Evolutionary conservation across 805 yeast species (phyloP), one percentile per base, ranked within the genome.

Genomic region (Candida pseudofarinosa): DNA sequence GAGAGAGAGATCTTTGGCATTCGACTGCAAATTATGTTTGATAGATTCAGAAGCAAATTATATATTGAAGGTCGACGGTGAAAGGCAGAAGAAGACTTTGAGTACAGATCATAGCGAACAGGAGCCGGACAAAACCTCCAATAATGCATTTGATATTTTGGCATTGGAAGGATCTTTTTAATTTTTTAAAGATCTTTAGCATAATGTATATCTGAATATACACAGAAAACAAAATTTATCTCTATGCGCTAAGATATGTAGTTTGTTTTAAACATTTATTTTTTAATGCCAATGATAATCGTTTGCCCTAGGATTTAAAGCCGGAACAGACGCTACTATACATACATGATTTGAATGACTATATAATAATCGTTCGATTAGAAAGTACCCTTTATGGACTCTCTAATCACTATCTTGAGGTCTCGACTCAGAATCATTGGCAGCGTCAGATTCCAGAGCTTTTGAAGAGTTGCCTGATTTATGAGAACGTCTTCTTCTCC

Each of bases 11-110:
- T 73, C 69, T 32, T 48, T 79, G 23, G 83, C 83, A 3, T 74
- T 73, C 52, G 71, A 69, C 38, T 75, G 82, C 50, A 61, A 65
- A 34, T 54, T 76, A 46, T 72, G 78, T 41, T 61, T 66, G 48
- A 54, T 74, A 26, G 75, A 78, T 39, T 45, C 45, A 10, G 55
- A 50, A 20, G 54, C 52, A 4, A 41, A 50, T 7, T 51, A 46
- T 26, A 47, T 56, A 16, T 45, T 56, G 38, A 54, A 51, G 37
- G 46, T 46, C 4, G 60, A 54, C 13, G 46, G 42, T 13, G 30
- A 13, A 26, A 23, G 10, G 28, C 28, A 23, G 28, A 23, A 23
- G 28, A 23, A 23, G 10, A 7, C 10, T 23, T 6, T 7, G 28
- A 23, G 10, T 7, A 23, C 6, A 10, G 28, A 7, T 23, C 10